Base-by-base conservation (phyloP, 768 basidiomycete genomes). In the Jaapia argillacea region DNA sequence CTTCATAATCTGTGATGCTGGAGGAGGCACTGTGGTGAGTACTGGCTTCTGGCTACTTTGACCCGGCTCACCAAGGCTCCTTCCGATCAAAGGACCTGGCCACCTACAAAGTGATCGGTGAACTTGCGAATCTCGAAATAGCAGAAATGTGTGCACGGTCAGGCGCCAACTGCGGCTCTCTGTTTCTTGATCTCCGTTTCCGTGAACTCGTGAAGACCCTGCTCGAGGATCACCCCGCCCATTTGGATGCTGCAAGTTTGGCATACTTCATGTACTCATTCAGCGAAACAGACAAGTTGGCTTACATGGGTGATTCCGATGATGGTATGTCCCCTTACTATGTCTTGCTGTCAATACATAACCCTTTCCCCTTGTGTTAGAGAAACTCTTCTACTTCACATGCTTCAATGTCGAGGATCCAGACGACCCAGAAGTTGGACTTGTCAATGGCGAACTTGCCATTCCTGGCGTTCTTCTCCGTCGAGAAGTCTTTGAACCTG, bases 1-100 rank as follows among this genome's bases (percentile, higher is more conserved):
- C 49, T 92, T 92, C 57, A 80, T 92, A 59, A 85, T 93, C n/a
- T 88, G 85, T 55, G 90, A 93, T 60, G 88, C 87, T 16, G 89
- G 85, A 55, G 86, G 87, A 56, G 86, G 85, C 55, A 86, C 82
- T 7, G 81, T 85, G 38, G 72, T 69, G 63, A 38, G 70, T 64
- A 6, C 10, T 44, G 33, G 42, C 35, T 36, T 40, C 13, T 20
- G 6, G 39, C n/a, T 40, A 21, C 43, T 4, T 39, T 37, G 16
- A 39, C 24, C n/a, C 49, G 51, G 18, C 51, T 47, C 28, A 53
- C 52, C 1, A 48, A 52, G 5, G 10, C 28, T 33, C 10, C 28
- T 16, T 33, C 10, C 16, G 10, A 16, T 33, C 27, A n/a, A 40
- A 67, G 65, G 68, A 72, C 44, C 58, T 70, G 3, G 69, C 68